Evolutionary conservation across 495 filamentous ascomycete species (phyloP).

Genomic region (Neurospora discreta): DNA sequence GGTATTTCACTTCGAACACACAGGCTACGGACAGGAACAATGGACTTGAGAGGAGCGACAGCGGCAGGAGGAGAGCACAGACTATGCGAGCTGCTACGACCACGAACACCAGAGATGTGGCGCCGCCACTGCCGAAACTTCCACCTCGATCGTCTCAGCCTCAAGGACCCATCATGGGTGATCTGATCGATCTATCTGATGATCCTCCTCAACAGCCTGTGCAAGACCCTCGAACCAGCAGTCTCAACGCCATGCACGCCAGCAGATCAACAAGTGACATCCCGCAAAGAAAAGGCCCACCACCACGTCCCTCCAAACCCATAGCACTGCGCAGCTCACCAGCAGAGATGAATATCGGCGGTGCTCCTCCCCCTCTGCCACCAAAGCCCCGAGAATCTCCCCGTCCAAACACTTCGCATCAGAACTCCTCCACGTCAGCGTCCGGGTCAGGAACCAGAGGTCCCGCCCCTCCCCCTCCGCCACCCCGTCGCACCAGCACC

Average conservation of each 20-base stretch:
- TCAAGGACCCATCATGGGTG: conserved; percentile 35
- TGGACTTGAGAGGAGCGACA: neutral
- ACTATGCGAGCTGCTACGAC: neutral
- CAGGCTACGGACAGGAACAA: neutral
- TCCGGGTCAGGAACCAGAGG: conserved; percentile 1
- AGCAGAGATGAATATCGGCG: conserved; percentile 7
- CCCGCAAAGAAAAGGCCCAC: conserved; percentile 31
- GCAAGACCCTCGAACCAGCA: conserved; percentile 17
- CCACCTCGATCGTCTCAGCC: neutral
- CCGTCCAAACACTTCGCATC: neutral
- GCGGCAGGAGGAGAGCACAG: neutral
- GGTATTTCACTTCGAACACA: conserved; percentile 50
- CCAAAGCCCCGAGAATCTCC: neutral
- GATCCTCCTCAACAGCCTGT: conserved; percentile 29
- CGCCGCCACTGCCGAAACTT: neutral
- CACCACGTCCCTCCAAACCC: conserved; percentile 59
- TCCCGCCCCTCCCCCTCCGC: neutral
- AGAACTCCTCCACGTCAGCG: neutral
- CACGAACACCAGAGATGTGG: neutral
- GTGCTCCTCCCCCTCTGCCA: neutral
- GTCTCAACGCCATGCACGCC: conserved; percentile 5
- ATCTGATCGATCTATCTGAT: conserved; percentile 55
- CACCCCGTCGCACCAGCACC: conserved; percentile 12
- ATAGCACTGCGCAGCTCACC: conserved; percentile 41
- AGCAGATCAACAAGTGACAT: conserved; percentile 31